These are phyloP conservation scores for Garcia nutans DNA, from an alignment of 345 rosid species.

Conservation along the genomic window DNA sequence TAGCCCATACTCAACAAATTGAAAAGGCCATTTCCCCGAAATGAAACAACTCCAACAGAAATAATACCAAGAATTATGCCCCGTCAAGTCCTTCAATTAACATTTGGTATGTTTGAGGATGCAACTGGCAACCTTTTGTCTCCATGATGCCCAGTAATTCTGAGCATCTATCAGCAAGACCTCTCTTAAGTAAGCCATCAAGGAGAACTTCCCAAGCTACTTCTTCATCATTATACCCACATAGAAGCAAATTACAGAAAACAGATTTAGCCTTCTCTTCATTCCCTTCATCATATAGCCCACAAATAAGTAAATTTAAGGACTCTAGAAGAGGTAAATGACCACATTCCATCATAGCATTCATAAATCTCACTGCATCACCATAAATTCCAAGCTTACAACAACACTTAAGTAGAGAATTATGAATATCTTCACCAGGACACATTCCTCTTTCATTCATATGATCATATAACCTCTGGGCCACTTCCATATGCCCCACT, in stretches of 20 bases:
- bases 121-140: slow-evolving; percentile 52
- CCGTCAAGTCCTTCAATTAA: slow-evolving; percentile 60
- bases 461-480: slow-evolving; percentile 44
- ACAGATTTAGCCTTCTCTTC: slow-evolving; percentile 52
- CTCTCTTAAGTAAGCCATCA: slow-evolving; percentile 72
- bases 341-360: slow-evolving; percentile 57
- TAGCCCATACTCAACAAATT: background rate
- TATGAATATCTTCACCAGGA: slow-evolving; percentile 53
- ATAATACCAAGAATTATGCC: slow-evolving; percentile 21
- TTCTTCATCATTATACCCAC: slow-evolving; percentile 71
- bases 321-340: slow-evolving; percentile 69
- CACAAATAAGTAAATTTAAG: slow-evolving; percentile 59
- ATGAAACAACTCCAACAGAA: background rate
- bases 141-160: slow-evolving; percentile 70
- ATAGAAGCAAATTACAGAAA: slow-evolving; percentile 50
- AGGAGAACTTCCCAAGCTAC: slow-evolving; percentile 79
- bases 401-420: slow-evolving; percentile 62
- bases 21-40: background rate
- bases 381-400: slow-evolving; percentile 46
- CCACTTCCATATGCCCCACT: slow-evolving; percentile 47
- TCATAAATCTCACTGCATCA: slow-evolving; percentile 52
- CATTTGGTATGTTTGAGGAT: slow-evolving; percentile 61
- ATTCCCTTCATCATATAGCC: slow-evolving; percentile 52
- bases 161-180: slow-evolving; percentile 50
- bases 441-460: slow-evolving; percentile 56